A percentile compares a stretch with the other conserved stretches of the same genome.
phyloP scores from a whole-genome alignment of 2,329 filamentous ascomycete species.

The Leptographium flavum region DNA sequence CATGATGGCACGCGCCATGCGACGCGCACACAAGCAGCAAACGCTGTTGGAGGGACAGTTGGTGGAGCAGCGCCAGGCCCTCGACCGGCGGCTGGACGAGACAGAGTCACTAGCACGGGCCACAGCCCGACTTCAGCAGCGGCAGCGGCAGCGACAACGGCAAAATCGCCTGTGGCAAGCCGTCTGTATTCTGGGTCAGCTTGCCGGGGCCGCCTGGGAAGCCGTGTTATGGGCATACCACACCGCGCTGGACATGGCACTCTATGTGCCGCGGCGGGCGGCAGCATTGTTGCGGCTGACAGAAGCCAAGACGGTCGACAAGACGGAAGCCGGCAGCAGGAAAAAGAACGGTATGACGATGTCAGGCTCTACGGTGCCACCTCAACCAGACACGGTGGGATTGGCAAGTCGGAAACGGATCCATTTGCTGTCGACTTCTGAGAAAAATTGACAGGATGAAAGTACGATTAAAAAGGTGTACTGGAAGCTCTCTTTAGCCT shows the following conservation, averaged over 20 bases:
- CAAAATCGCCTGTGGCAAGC: not conserved
- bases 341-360: too few species aligned
- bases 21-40: slow-evolving; percentile 82
- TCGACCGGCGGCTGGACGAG: slow-evolving; percentile 62
- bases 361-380: too few species aligned
- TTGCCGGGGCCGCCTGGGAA: not conserved
- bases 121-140: slow-evolving; percentile 39
- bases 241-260: not conserved
- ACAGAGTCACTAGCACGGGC: slow-evolving; percentile 69
- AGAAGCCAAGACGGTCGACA: not conserved
- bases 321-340: too few species aligned
- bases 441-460: too few species aligned
- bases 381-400: too few species aligned
- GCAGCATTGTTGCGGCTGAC: not conserved
- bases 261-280: slow-evolving; percentile 7
- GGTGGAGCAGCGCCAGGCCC: slow-evolving; percentile 56
- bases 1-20: slow-evolving; percentile 73
- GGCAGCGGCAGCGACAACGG: slow-evolving; percentile 5
- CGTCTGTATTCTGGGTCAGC: not conserved
- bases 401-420: too few species aligned
- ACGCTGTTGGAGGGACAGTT: slow-evolving; percentile 61
- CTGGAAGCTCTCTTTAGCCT: too few species aligned
- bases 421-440: too few species aligned
- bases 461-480: too few species aligned
- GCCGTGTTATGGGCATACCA: not conserved